These are phyloP conservation scores for Fusarium brachygibbosum DNA, from an alignment of 2,329 filamentous ascomycete genomes.

Conservation along the genomic window DNA sequence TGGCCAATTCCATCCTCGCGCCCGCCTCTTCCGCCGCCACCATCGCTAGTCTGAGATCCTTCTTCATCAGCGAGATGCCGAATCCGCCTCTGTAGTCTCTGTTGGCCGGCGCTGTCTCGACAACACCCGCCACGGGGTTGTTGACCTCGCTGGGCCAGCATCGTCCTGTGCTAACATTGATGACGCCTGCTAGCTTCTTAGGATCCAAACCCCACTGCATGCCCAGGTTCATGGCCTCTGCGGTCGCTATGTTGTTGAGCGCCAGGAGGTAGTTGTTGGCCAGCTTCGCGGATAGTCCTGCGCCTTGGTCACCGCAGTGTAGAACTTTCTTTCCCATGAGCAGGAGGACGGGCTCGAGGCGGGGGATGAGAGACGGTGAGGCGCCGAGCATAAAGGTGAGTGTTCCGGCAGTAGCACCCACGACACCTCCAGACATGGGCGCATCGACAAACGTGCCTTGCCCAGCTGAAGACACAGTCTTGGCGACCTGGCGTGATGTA, in stretches of 20 bases:
- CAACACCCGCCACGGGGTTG: slow-evolving; percentile 90
- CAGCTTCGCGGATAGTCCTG: slow-evolving; percentile 90
- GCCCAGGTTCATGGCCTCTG: slow-evolving; percentile 76
- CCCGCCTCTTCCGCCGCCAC: slow-evolving; percentile 77
- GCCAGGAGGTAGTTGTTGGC: slow-evolving; percentile 98
- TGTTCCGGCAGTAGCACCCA: slow-evolving; percentile 87
- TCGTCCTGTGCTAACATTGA: slow-evolving; percentile 93
- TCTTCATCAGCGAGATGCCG: slow-evolving; percentile 82
- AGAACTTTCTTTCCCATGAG: slow-evolving; percentile 89
- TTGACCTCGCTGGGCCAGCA: slow-evolving; percentile 98
- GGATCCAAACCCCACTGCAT: slow-evolving; percentile 71
- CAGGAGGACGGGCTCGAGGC: slow-evolving; percentile 76
- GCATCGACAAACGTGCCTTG: slow-evolving; percentile 90
- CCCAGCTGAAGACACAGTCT: slow-evolving; percentile 72
- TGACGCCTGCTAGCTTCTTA: slow-evolving; percentile 80
- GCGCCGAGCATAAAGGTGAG: slow-evolving; percentile 97
- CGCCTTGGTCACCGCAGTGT: slow-evolving; percentile 86
- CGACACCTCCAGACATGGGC: slow-evolving; percentile 96
- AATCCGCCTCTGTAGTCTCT: slow-evolving; percentile 85
- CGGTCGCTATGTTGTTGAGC: slow-evolving; percentile 85
- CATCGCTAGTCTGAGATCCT: slow-evolving; percentile 81
- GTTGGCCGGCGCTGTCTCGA: slow-evolving; percentile 79
- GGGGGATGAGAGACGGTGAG: slow-evolving; percentile 69
- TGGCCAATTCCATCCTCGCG: slow-evolving; percentile 74
- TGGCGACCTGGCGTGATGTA: slow-evolving; percentile 83